A percentile compares a stretch with the other conserved stretches of the same genome.
Evolutionary conservation across 1,139 yeast species (phyloP).

Genomic region (Debaryomyces subglobosus): DNA sequence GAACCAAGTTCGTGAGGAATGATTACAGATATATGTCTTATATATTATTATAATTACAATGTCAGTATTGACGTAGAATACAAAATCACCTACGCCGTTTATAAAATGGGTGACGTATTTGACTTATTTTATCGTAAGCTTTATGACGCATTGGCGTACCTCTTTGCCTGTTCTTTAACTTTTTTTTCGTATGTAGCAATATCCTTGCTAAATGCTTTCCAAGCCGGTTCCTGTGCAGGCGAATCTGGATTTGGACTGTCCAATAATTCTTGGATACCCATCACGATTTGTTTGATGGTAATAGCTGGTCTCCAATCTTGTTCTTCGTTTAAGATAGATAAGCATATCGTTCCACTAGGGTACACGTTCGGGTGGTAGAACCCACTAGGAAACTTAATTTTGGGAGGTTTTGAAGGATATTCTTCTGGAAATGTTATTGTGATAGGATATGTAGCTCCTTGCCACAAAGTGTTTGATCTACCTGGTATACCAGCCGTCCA

Average conservation of each 20-base stretch:
- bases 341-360: conserved; percentile 95
- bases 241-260: conserved; percentile 92
- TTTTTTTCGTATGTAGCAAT: conserved; percentile 69
- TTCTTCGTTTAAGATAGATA: conserved; percentile 89
- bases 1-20: neutral
- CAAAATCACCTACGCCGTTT: conserved; percentile 1
- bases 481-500: conserved; percentile 99
- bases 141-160: conserved; percentile 43
- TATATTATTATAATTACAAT: conserved; percentile 6
- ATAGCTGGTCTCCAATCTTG: conserved; percentile 99
- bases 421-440: conserved; percentile 84
- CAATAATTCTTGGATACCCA: conserved; percentile 91
- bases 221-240: conserved; percentile 98
- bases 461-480: conserved; percentile 84
- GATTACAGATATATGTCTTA: conserved; percentile 1
- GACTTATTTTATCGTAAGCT: neutral
- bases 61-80: neutral
- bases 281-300: conserved; percentile 82
- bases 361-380: conserved; percentile 97
- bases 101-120: neutral
- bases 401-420: conserved; percentile 96
- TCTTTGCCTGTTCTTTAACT: conserved; percentile 80
- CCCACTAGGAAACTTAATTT: conserved; percentile 81
- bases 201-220: conserved; percentile 79
- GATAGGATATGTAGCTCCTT: conserved; percentile 85